Conservation (phyloP, 768 basidiomycete genomes). For the Amanita polypyramis region DNA sequence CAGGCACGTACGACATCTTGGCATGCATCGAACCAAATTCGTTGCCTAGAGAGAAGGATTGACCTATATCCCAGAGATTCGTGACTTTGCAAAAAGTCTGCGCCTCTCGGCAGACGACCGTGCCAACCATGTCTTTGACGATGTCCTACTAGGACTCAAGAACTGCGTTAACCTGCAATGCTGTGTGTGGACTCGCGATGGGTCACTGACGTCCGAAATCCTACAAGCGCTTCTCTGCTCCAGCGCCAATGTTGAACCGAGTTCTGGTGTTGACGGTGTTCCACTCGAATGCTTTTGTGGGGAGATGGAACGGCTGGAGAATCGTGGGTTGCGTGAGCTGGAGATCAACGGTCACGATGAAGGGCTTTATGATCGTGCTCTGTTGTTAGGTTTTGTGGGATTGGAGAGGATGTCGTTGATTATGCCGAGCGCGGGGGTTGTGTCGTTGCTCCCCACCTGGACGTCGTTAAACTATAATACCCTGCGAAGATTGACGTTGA, state of each 20-base stretch:
- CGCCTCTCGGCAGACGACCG: slow-evolving; percentile 17
- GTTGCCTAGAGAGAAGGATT: background rate
- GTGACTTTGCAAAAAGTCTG: slow-evolving; percentile 58
- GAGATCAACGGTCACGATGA: slow-evolving; percentile 64
- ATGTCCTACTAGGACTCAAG: slow-evolving; percentile 38
- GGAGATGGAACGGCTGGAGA: background rate
- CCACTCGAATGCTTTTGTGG: background rate
- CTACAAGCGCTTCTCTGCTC: slow-evolving; percentile 33
- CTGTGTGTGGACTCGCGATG: slow-evolving; percentile 76
- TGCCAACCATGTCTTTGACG: slow-evolving; percentile 17
- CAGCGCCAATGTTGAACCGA: background rate
- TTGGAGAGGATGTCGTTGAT: slow-evolving; percentile 55
- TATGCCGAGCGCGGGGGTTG: slow-evolving; percentile 56
- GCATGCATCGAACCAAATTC: slow-evolving; percentile 20
- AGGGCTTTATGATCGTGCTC: slow-evolving; percentile 41
- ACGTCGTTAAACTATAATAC: slow-evolving; percentile 28
- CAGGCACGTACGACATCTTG: slow-evolving; percentile 42
- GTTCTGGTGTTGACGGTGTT: background rate
- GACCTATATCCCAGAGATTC: slow-evolving; percentile 38
- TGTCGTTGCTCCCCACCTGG: slow-evolving; percentile 43
- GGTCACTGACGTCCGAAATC: slow-evolving; percentile 52
- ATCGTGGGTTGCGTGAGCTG: slow-evolving; percentile 25
- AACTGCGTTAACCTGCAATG: slow-evolving; percentile 53
- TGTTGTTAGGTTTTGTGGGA: slow-evolving; percentile 39
- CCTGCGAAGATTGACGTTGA: slow-evolving; percentile 48